Evolutionary conservation across 371 early-diverging fungal genomes (phyloP).

Genomic region (Lichtheimia ramosa): DNA sequence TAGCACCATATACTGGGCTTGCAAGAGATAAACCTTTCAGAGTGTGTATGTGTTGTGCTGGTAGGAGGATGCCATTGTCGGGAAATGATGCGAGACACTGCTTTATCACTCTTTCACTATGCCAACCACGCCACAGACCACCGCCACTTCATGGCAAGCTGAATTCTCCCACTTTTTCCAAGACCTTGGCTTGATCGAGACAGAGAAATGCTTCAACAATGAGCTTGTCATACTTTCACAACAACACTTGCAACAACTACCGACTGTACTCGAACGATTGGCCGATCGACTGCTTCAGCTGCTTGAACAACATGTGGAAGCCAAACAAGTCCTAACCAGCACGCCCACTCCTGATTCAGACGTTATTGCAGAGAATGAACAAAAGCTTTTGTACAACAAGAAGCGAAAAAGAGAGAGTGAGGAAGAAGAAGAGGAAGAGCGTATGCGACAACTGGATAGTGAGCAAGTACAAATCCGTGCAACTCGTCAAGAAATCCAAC

Average conservation of each 20-base stretch:
- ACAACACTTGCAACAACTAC: conserved; percentile 29
- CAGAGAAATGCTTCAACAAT: conserved; percentile 37
- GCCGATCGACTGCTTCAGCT: conserved; percentile 33
- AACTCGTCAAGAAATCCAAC: conserved; percentile 37
- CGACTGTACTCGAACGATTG: conserved; percentile 31
- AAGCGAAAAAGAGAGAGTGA: conserved; percentile 15
- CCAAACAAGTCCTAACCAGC: conserved; percentile 23
- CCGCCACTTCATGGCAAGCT: conserved; percentile 28
- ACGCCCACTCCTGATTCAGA: not conserved
- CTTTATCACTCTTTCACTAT: not conserved
- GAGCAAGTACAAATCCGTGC: conserved; percentile 55
- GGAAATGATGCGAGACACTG: no score
- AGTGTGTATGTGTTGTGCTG: no score
- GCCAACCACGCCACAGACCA: not conserved
- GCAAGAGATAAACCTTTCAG: no score
- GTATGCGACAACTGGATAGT: conserved; percentile 29
- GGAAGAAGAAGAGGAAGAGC: conserved; percentile 18
- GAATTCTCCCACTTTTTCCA: conserved; percentile 32
- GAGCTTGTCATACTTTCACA: conserved; percentile 39
- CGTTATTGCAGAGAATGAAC: not conserved
- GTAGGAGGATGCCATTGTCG: no score
- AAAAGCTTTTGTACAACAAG: not conserved
- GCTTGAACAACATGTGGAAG: conserved; percentile 35
- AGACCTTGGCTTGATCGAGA: conserved; percentile 40
- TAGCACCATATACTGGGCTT: no score